Evolutionary conservation across 2,329 filamentous ascomycete genomes (phyloP).

Genomic region (Chaetomiaceae sp.): DNA sequence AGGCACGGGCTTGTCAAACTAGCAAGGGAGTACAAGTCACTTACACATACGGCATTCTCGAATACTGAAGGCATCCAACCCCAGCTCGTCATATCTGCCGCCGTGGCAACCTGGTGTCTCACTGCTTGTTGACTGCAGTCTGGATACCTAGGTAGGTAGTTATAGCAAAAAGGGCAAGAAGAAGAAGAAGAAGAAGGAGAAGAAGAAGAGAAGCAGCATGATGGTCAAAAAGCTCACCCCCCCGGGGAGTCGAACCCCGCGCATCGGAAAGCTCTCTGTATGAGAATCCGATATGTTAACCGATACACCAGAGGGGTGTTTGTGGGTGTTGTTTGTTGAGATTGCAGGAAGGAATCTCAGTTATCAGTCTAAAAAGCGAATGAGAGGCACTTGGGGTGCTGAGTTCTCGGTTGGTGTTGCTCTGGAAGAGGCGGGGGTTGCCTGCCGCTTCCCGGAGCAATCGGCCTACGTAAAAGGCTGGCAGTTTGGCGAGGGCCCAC

Average conservation of each 20-base stretch:
- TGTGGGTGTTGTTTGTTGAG: conserved; percentile 9
- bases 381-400: neutral
- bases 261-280: conserved; percentile 8
- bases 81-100: no score
- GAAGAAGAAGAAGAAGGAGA: neutral
- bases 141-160: neutral
- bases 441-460: neutral
- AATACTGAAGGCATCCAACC: no score
- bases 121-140: no score
- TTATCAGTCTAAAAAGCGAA: neutral
- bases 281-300: conserved; percentile 18
- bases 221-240: conserved; percentile 4
- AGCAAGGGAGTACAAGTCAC: no score
- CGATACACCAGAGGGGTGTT: conserved; percentile 15
- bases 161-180: neutral
- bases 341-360: neutral
- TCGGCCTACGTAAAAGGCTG: no score
- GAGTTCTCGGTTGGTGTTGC: no score
- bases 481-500: no score
- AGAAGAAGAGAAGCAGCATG: neutral
- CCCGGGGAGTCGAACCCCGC: conserved; percentile 15
- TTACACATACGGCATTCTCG: no score
- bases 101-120: no score
- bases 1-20: no score
- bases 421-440: neutral